phyloP scores from a whole-genome alignment of 371 early-diverging fungal species.

The Rhizopus delemar region DNA sequence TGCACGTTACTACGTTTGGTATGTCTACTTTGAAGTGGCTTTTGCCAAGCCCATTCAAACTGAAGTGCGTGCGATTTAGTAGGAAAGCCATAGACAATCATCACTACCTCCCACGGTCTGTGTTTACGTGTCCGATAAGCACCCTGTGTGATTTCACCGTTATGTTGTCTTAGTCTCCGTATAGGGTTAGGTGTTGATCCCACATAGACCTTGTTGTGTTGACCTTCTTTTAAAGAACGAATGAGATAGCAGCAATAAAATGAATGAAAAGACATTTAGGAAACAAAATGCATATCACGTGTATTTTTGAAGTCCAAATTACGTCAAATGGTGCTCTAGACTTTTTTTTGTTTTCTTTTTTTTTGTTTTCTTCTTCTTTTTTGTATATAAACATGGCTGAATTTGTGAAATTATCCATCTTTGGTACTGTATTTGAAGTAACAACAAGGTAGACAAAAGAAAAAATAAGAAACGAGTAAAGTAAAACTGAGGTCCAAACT shows the following conservation, averaged over 20 bases:
- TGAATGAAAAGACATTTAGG: slow-evolving; percentile 13
- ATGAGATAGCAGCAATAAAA: slow-evolving; percentile 34
- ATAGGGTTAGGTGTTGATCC: slow-evolving; percentile 31
- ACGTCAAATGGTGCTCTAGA: background rate
- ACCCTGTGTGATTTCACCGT: slow-evolving; percentile 33
- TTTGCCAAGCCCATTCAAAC: slow-evolving; percentile 35
- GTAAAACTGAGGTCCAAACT: too few species aligned
- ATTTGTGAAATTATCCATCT: too few species aligned
- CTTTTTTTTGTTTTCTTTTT: too few species aligned
- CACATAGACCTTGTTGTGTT: slow-evolving; percentile 26
- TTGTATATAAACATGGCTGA: too few species aligned
- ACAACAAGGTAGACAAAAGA: too few species aligned
- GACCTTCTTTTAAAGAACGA: slow-evolving; percentile 23
- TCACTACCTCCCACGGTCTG: slow-evolving; percentile 29
- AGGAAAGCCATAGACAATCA: slow-evolving; percentile 32
- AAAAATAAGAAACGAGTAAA: too few species aligned
- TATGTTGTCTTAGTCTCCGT: slow-evolving; percentile 26
- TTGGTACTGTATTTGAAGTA: too few species aligned
- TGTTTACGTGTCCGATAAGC: slow-evolving; percentile 22
- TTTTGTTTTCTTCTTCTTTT: too few species aligned
- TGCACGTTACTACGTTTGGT: slow-evolving; percentile 5
- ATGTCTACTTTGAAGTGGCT: slow-evolving; percentile 26
- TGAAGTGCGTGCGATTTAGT: slow-evolving; percentile 19
- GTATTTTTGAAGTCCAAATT: too few species aligned
- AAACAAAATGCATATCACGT: too few species aligned